A percentile compares a stretch with the other conserved stretches of the same genome.
Evolutionary conservation across 257 asterid species (phyloP).

Genomic region (Dorcoceras hygrometricum): DNA sequence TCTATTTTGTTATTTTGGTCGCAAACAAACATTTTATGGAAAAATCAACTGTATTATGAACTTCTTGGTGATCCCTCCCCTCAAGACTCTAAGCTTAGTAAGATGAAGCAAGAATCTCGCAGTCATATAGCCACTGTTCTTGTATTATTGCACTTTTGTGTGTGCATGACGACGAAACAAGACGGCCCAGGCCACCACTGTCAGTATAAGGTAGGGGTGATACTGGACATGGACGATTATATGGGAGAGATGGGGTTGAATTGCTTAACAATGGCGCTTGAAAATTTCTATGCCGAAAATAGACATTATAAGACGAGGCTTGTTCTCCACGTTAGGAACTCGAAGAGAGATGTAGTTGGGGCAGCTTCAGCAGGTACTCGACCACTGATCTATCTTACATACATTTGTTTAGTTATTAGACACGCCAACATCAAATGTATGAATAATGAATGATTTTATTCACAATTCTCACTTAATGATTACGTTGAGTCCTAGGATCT

Average conservation of each 20-base stretch:
- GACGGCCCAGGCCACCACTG: slow-evolving; percentile 25
- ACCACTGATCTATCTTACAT: too few relatives aligned
- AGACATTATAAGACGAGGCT: slow-evolving; percentile 34
- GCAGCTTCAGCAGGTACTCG: slow-evolving; percentile 58
- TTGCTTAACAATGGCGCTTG: slow-evolving; percentile 50
- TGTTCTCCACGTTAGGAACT: slow-evolving; percentile 33
- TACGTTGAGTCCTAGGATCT: too few relatives aligned
- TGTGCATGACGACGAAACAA: not conserved
- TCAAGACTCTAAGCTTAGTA: not conserved
- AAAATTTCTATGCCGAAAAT: slow-evolving; percentile 38
- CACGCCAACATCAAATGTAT: too few relatives aligned
- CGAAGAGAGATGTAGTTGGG: slow-evolving; percentile 33
- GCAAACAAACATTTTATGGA: too few relatives aligned
- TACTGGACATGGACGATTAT: slow-evolving; percentile 36
- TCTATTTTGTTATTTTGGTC: too few relatives aligned
- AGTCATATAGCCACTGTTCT: not conserved
- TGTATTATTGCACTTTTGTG: slow-evolving; percentile 2
- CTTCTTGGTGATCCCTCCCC: too few relatives aligned
- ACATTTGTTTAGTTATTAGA: too few relatives aligned
- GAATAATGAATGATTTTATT: too few relatives aligned
- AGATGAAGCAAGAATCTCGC: slow-evolving; percentile 19
- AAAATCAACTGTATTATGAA: too few relatives aligned
- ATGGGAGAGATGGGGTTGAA: slow-evolving; percentile 37
- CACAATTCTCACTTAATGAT: too few relatives aligned
- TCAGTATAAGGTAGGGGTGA: slow-evolving; percentile 45